Evolutionary conservation across 257 asterid species (phyloP).

Genomic region (Datura wrightii): DNA sequence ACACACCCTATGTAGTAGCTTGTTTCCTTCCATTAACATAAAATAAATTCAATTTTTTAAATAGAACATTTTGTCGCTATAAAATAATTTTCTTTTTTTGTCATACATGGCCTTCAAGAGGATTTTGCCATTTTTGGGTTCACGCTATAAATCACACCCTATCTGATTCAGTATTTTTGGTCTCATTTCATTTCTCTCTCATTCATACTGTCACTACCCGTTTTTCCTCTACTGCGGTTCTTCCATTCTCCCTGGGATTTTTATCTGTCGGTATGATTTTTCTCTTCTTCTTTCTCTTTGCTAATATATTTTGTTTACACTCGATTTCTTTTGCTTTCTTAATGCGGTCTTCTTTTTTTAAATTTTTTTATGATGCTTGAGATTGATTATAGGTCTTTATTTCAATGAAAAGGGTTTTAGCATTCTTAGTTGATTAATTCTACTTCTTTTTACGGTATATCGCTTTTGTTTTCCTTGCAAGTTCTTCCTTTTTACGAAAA

Average conservation of each 20-base stretch:
- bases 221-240: neutral
- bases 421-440: neutral
- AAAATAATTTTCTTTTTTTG: neutral
- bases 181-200: neutral
- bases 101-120: neutral
- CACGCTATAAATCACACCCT: neutral
- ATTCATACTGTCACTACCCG: neutral
- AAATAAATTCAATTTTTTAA: neutral
- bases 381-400: neutral
- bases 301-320: neutral
- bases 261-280: conserved; percentile 22
- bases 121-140: neutral
- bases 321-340: neutral
- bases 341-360: neutral
- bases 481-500: too few relatives aligned
- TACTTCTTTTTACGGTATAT: too few relatives aligned
- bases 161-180: neutral
- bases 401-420: neutral
- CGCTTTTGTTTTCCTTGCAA: neutral
- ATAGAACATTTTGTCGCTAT: neutral
- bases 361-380: neutral
- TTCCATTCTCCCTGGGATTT: neutral
- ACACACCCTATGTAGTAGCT: too few relatives aligned
- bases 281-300: neutral
- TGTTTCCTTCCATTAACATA: neutral